phyloP scores from a whole-genome alignment of 495 filamentous ascomycete genomes.

The Neurospora sp. region DNA sequence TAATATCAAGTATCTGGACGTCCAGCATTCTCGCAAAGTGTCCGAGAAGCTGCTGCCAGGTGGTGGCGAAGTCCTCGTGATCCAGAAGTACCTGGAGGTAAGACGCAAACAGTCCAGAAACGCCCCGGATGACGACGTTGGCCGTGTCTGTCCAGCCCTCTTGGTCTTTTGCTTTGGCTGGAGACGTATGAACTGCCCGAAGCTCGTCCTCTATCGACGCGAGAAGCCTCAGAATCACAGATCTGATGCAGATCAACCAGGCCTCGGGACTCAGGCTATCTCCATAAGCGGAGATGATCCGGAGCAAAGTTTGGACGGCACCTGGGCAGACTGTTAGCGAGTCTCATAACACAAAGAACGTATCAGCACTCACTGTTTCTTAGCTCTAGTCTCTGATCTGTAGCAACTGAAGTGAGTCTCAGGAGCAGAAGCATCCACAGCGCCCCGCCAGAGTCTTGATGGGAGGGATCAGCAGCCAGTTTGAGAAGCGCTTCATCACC shows the following conservation, averaged over 20 bases:
- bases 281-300: slow-evolving; percentile 86
- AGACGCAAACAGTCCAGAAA: slow-evolving; percentile 55
- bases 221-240: slow-evolving; percentile 69
- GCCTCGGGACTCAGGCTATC: slow-evolving; percentile 67
- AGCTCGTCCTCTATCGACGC: slow-evolving; percentile 43
- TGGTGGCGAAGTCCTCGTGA: slow-evolving; percentile 47
- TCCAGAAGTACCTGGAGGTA: slow-evolving; percentile 53
- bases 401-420: slow-evolving; percentile 65
- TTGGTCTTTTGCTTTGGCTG: slow-evolving; percentile 30
- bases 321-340: slow-evolving; percentile 26
- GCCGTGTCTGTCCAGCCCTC: slow-evolving; percentile 66
- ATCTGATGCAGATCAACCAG: slow-evolving; percentile 75
- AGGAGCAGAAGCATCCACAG: slow-evolving; percentile 81
- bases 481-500: slow-evolving; percentile 39
- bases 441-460: slow-evolving; percentile 46
- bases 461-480: slow-evolving; percentile 40
- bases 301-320: slow-evolving; percentile 78
- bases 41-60: slow-evolving; percentile 60
- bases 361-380: slow-evolving; percentile 55
- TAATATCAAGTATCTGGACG: slow-evolving; percentile 55
- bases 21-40: slow-evolving; percentile 53
- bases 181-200: slow-evolving; percentile 13
- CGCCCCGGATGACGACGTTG: slow-evolving; percentile 60
- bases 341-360: neutral
- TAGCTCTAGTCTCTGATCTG: slow-evolving; percentile 71